phyloP scores from a whole-genome alignment of 331 rosid genomes.

The Quercus lobata region DNA sequence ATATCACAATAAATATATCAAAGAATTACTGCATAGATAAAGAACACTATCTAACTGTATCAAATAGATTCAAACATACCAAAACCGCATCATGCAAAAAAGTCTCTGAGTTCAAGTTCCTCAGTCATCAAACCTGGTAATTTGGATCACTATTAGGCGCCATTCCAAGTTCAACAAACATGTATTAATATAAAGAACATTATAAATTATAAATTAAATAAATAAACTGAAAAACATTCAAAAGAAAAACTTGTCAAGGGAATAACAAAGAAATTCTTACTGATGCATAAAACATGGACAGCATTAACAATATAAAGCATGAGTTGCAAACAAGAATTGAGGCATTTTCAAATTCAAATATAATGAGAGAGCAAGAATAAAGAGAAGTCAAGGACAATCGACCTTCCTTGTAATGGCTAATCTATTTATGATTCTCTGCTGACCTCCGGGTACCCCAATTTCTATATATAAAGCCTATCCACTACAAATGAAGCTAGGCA shows the following conservation, averaged over 20 bases:
- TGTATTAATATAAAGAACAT: background rate
- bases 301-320: background rate
- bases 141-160: background rate
- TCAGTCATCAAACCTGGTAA: background rate
- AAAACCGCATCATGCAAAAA: background rate
- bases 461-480: no score
- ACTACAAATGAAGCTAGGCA: background rate
- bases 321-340: background rate
- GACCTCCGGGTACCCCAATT: no score
- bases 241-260: background rate
- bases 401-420: background rate
- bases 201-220: background rate
- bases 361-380: background rate
- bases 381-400: background rate
- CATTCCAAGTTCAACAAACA: background rate
- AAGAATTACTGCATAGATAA: background rate
- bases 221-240: background rate
- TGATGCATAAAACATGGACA: background rate
- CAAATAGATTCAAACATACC: background rate
- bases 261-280: background rate
- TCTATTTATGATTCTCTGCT: background rate
- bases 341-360: background rate
- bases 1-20: background rate
- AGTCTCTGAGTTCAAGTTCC: background rate
- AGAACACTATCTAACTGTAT: background rate